Evolutionary conservation across 495 filamentous ascomycete species (phyloP), one percentile per base, ranked within the genome.

Genomic region (Tricharina praecox): DNA sequence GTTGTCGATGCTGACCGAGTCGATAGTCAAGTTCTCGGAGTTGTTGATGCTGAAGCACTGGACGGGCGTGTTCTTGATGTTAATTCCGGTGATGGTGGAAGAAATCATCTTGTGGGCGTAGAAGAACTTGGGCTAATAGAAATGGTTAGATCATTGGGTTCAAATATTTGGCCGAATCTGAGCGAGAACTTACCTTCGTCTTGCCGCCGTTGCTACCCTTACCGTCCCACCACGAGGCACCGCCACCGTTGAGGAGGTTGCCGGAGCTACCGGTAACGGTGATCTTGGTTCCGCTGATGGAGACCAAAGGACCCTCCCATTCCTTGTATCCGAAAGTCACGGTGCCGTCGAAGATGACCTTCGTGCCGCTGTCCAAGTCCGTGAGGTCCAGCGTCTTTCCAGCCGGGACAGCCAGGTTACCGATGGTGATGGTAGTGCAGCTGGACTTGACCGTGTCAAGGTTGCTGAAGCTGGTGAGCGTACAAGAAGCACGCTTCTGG

Each of bases 11-110:
- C 70, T 76, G 50, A 79, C 67, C 21, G 61, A 51, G 34, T 58
- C 56, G 15, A 82, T 39, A 1, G 64, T 66, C 9, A 78, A 60
- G 32, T 70, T 66, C n/a, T 64, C 61, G 1, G 63, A 59, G 4
- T 63, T 60, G 59, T 74, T 68, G 45, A 81, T 71, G 49, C 66
- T 70, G 58, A 81, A 71, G 19, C 62, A 67, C 49, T 81, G 78
- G 4, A 81, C 73, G 0, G 77, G 78, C 16, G 72, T 70, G 60
- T 81, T 77, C 35, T 64, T 50, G 46, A 71, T 62, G 23, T 62
- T 53, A 15, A 71, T 30, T 23, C 62, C 59, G 10, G 57, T 56
- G 39, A 72, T 69, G 8, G 59, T 42, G 2, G 68, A 70, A 0
- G 49, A 38, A 11, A 55, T 56, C 23, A 74, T 51, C 9, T 35